These are phyloP conservation scores for Geotrichum fermentans DNA, from an alignment of 1,139 yeast species.

Conservation along the genomic window DNA sequence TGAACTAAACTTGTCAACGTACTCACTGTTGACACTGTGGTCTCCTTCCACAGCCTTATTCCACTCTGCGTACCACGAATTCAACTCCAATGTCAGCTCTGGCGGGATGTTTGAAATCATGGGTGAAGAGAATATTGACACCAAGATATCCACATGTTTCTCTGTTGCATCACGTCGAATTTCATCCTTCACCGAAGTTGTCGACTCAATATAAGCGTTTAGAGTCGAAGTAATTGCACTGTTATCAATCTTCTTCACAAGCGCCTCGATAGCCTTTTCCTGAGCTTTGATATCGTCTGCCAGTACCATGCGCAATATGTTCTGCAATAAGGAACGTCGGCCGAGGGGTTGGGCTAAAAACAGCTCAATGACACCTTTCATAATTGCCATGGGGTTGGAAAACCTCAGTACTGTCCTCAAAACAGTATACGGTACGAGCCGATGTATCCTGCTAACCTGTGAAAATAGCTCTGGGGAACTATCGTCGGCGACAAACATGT, in stretches of 20 bases:
- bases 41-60: slow-evolving; percentile 34
- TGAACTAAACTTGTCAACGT: slow-evolving; percentile 42
- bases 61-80: slow-evolving; percentile 40
- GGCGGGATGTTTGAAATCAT: slow-evolving; percentile 18
- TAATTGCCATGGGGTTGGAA: slow-evolving; percentile 81
- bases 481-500: slow-evolving; percentile 73
- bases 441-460: slow-evolving; percentile 65
- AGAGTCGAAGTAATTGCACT: slow-evolving; percentile 32
- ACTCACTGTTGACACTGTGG: slow-evolving; percentile 22
- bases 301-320: slow-evolving; percentile 65
- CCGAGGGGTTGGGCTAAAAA: slow-evolving; percentile 77
- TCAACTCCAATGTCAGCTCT: slow-evolving; percentile 24
- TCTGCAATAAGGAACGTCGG: slow-evolving; percentile 61
- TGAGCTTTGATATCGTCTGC: slow-evolving; percentile 74
- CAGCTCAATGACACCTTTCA: slow-evolving; percentile 70
- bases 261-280: slow-evolving; percentile 49
- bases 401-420: slow-evolving; percentile 69
- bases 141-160: slow-evolving; percentile 29
- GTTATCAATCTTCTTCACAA: slow-evolving; percentile 42
- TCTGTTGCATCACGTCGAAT: slow-evolving; percentile 25
- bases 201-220: slow-evolving; percentile 31
- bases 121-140: slow-evolving; percentile 11
- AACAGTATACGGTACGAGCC: slow-evolving; percentile 68
- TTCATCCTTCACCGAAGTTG: slow-evolving; percentile 17
- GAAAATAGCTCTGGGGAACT: slow-evolving; percentile 67